A percentile compares a stretch with the other conserved stretches of the same genome.
Conservation (phyloP, 75 land plant species). For the Pinus taeda region DNA sequence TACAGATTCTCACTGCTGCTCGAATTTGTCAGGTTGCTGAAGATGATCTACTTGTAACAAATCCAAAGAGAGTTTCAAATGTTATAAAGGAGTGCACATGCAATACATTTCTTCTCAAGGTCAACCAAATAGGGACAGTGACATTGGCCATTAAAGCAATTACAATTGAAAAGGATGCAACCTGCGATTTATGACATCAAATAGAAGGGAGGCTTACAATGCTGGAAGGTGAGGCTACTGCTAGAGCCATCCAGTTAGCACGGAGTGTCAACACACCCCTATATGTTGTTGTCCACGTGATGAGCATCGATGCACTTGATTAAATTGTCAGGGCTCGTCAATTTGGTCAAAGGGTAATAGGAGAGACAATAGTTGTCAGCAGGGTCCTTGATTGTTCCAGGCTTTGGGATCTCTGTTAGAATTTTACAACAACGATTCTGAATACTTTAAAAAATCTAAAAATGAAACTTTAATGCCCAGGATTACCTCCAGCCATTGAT, state of each 20-base stretch:
- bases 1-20: slow-evolving; percentile 57
- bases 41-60: slow-evolving; percentile 88
- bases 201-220: slow-evolving; percentile 16
- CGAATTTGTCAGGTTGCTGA: slow-evolving; percentile 94
- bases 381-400: too few relatives aligned
- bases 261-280: slow-evolving; percentile 88
- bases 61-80: slow-evolving; percentile 79
- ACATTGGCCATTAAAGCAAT: slow-evolving; percentile 96
- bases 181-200: slow-evolving; percentile 91
- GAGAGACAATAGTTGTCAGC: too few relatives aligned
- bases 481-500: too few relatives aligned
- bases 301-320: slow-evolving; percentile 98
- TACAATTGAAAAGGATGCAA: slow-evolving; percentile 86
- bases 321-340: slow-evolving; percentile 89
- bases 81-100: slow-evolving; percentile 82
- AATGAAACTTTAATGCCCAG: too few relatives aligned
- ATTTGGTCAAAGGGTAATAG: slow-evolving; percentile 38
- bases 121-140: slow-evolving; percentile 95
- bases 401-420: too few relatives aligned
- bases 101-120: slow-evolving; percentile 94
- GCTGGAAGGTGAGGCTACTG: slow-evolving; percentile 98
- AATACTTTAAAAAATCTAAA: too few relatives aligned
- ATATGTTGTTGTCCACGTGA: slow-evolving; percentile 92
- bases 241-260: slow-evolving; percentile 87
- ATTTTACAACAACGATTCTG: too few relatives aligned